Evolutionary conservation across 176 grass and related monocot genomes (phyloP).

Genomic region (bread wheat (Triticum aestivum)): IWGSC_CS_RefSeq_v2.1 NC_057802.1:404553342-404553841

Average conservation of each 20-base stretch:
- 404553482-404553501: no score
- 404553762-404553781: neutral
- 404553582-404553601: neutral
- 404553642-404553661: neutral
- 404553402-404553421: no score
- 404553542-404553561: neutral
- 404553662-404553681: neutral
- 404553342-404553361: no score
- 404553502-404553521: neutral
- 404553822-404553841: no score
- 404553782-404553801: no score
- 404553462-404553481: no score
- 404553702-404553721: neutral
- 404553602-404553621: no score
- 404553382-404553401: no score
- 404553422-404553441: no score
- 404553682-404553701: neutral
- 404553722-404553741: neutral
- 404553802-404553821: no score
- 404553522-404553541: neutral
- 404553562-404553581: neutral
- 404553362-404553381: no score
- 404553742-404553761: neutral
- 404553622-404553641: constrained; percentile 8
- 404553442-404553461: no score